phyloP scores from a whole-genome alignment of 2,329 filamentous ascomycete species.

The Leptographium procerum region DNA sequence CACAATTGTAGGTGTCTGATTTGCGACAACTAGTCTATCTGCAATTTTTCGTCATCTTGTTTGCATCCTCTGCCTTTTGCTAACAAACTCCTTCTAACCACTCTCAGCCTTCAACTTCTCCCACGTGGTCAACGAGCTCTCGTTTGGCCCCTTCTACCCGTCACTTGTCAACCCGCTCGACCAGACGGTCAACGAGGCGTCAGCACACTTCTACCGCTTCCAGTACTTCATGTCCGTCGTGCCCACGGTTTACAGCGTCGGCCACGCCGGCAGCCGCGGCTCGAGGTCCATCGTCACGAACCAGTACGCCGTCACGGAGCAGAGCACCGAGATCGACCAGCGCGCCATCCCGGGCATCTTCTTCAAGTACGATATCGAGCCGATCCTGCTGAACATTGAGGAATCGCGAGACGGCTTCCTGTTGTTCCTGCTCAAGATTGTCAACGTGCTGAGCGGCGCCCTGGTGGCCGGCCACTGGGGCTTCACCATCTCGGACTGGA shows the following conservation, averaged over 20 bases:
- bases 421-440: slow-evolving; percentile 64
- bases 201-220: slow-evolving; percentile 79
- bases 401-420: slow-evolving; percentile 70
- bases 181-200: slow-evolving; percentile 69
- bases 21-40: no score
- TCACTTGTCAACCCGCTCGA: slow-evolving; percentile 90
- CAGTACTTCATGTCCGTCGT: slow-evolving; percentile 97
- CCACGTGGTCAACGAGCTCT: slow-evolving; percentile 90
- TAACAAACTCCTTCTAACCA: no score
- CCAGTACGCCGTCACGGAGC: slow-evolving; percentile 94
- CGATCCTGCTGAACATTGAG: slow-evolving; percentile 74
- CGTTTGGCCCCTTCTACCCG: slow-evolving; percentile 94
- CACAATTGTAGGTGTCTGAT: slow-evolving; percentile 52
- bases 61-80: no score
- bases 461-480: slow-evolving; percentile 91
- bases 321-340: slow-evolving; percentile 61
- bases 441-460: slow-evolving; percentile 85
- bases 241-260: slow-evolving; percentile 78
- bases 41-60: no score
- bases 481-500: slow-evolving; percentile 75
- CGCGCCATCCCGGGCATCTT: slow-evolving; percentile 77
- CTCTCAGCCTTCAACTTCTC: slow-evolving; percentile 99
- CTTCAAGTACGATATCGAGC: slow-evolving; percentile 98
- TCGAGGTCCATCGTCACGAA: slow-evolving; percentile 72
- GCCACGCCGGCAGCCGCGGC: slow-evolving; percentile 23